Evolutionary conservation across 1,139 yeast species (phyloP).

Genomic region (Protomyces macrosporus): DNA sequence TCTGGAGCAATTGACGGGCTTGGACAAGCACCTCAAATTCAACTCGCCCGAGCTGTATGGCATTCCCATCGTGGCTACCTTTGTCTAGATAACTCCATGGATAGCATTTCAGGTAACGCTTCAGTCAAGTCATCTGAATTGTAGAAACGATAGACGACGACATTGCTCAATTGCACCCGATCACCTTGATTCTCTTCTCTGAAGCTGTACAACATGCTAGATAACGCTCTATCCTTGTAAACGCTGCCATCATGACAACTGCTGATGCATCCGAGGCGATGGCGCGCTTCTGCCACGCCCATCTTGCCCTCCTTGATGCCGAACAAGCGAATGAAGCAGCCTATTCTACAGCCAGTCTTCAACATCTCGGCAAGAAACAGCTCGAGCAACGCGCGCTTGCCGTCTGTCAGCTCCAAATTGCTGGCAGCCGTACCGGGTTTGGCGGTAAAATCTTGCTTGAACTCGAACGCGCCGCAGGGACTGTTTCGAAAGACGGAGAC

Average conservation of each 20-base stretch:
- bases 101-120: no score
- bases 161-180: no score
- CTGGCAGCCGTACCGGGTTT: constrained; percentile 24
- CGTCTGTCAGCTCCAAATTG: constrained; percentile 13
- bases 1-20: constrained; percentile 43
- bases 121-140: no score
- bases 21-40: constrained; percentile 70
- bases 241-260: no score
- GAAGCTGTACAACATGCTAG: no score
- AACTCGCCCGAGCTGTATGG: constrained; percentile 40
- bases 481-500: background rate
- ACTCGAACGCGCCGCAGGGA: constrained; percentile 7
- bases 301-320: constrained; percentile 7
- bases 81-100: background rate
- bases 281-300: constrained; percentile 1
- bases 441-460: constrained; percentile 24
- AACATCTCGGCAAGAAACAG: constrained; percentile 8
- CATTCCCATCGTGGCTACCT: background rate
- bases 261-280: background rate
- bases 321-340: constrained; percentile 19
- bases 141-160: no score
- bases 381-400: constrained; percentile 26
- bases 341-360: background rate
- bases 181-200: no score
- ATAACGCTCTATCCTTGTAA: no score